These are phyloP conservation scores for Fusarium fracticaudum DNA, from an alignment of 2,329 filamentous ascomycete genomes.

Conservation along the genomic window DNA sequence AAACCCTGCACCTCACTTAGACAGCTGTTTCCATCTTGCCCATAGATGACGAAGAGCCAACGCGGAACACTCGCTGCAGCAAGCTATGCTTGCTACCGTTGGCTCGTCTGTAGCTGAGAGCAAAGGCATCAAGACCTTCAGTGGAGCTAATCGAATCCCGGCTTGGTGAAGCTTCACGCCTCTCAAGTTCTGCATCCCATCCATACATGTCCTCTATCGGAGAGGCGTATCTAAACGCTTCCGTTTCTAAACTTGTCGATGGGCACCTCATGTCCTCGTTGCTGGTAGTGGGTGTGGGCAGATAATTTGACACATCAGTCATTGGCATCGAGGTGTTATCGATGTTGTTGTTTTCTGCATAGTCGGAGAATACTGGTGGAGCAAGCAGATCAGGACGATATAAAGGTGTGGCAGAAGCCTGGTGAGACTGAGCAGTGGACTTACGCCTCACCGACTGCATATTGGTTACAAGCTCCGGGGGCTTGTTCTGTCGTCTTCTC, in stretches of 20 bases:
- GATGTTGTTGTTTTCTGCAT: constrained; percentile 1
- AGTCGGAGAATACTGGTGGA: constrained; percentile 8
- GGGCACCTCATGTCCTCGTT: constrained; percentile 18
- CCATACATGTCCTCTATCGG: constrained; percentile 57
- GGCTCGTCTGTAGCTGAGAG: constrained; percentile 37
- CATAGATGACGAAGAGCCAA: constrained; percentile 34
- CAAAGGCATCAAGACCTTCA: constrained; percentile 26
- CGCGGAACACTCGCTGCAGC: constrained; percentile 40
- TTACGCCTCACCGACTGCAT: background rate
- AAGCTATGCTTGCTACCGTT: constrained; percentile 40
- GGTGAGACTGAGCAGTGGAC: background rate
- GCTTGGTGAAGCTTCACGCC: constrained; percentile 14
- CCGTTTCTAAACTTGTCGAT: constrained; percentile 17
- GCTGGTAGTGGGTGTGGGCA: constrained; percentile 47
- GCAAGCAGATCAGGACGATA: background rate
- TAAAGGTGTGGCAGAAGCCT: background rate
- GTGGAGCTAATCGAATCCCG: constrained; percentile 13
- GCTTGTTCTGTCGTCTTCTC: constrained; percentile 33
- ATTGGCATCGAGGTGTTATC: constrained; percentile 15
- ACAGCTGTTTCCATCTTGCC: constrained; percentile 21
- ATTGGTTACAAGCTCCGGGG: background rate
- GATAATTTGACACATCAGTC: constrained; percentile 51
- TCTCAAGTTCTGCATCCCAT: constrained; percentile 60
- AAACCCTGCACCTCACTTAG: constrained; percentile 1
- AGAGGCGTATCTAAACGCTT: constrained; percentile 29